Evolutionary conservation across 2,329 filamentous ascomycete species (phyloP).

Genomic region (Aspergillus pseudoviridinutans): DNA sequence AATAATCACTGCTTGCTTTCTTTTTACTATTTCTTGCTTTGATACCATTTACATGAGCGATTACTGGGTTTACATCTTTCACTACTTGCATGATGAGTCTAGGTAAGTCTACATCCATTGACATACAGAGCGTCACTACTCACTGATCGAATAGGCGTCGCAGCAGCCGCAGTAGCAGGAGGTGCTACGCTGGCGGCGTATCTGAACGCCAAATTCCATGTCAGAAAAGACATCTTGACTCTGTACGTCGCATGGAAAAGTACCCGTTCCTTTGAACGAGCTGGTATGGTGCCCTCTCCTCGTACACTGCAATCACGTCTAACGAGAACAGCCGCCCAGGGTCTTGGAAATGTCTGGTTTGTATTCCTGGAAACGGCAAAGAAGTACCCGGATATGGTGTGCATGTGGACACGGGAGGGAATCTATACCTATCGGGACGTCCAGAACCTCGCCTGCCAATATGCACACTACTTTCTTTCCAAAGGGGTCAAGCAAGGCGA

Average conservation of each 20-base stretch:
- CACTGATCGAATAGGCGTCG: conserved; percentile 12
- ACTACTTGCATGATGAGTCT: background rate
- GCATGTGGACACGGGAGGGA: conserved; percentile 64
- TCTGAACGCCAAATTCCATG: conserved; percentile 63
- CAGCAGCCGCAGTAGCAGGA: conserved; percentile 24
- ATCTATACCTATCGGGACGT: conserved; percentile 58
- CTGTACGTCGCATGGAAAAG: conserved; percentile 45
- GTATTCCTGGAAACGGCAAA: conserved; percentile 57
- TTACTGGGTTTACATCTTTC: background rate
- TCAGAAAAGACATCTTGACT: conserved; percentile 56
- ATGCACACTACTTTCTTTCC: conserved; percentile 58
- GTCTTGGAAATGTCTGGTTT: conserved; percentile 61
- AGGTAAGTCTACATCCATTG: background rate
- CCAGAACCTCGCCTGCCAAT: conserved; percentile 56
- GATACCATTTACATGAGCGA: background rate
- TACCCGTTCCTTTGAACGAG: conserved; percentile 46
- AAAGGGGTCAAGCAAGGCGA: conserved; percentile 57
- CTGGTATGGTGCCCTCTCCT: conserved; percentile 38
- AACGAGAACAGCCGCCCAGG: conserved; percentile 42
- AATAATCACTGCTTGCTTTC: background rate
- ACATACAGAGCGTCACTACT: background rate
- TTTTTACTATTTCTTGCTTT: background rate
- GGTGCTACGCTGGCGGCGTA: conserved; percentile 30
- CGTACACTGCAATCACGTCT: background rate
- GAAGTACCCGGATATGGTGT: conserved; percentile 50